Evolutionary conservation across 805 yeast genomes (phyloP).

Genomic region (Suhomyces emberorum): DNA sequence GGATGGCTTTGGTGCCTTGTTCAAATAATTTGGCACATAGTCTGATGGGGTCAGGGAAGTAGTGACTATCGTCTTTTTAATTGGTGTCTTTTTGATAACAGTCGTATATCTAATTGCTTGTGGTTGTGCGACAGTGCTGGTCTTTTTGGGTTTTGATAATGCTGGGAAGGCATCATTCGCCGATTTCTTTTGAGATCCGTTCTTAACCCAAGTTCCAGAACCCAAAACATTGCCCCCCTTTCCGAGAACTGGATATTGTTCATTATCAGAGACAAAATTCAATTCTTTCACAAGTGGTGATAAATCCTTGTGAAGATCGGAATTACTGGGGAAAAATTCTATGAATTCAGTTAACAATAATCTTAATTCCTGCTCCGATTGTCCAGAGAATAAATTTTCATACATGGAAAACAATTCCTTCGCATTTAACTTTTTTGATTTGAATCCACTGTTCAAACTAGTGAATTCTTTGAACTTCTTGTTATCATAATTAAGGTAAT

Average conservation of each 20-base stretch:
- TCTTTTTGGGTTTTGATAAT: constrained; percentile 26
- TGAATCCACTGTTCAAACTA: constrained; percentile 46
- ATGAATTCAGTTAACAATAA: constrained; percentile 59
- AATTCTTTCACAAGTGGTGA: constrained; percentile 19
- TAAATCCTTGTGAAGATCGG: constrained; percentile 43
- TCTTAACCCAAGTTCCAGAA: constrained; percentile 12
- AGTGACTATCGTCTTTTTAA: constrained; percentile 13
- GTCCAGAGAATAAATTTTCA: constrained; percentile 42
- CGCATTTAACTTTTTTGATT: constrained; percentile 45
- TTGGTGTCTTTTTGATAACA: constrained; percentile 20
- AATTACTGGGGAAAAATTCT: constrained; percentile 50
- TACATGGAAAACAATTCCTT: constrained; percentile 47
- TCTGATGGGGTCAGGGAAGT: constrained; percentile 16
- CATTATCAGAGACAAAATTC: constrained; percentile 21
- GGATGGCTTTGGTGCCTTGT: constrained; percentile 17
- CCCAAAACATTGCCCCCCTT: constrained; percentile 9
- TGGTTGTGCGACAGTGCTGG: constrained; percentile 12
- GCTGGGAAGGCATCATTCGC: constrained; percentile 32
- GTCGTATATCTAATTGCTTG: constrained; percentile 31
- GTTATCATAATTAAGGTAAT: constrained; percentile 59
- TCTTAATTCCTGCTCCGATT: constrained; percentile 46
- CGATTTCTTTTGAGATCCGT: constrained; percentile 9
- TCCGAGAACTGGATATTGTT: constrained; percentile 51
- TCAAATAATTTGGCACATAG: constrained; percentile 33
- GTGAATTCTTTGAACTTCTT: constrained; percentile 48